Evolutionary conservation across 140 eudicot genomes (phyloP).

Genomic region (Senecio squalidus): DNA sequence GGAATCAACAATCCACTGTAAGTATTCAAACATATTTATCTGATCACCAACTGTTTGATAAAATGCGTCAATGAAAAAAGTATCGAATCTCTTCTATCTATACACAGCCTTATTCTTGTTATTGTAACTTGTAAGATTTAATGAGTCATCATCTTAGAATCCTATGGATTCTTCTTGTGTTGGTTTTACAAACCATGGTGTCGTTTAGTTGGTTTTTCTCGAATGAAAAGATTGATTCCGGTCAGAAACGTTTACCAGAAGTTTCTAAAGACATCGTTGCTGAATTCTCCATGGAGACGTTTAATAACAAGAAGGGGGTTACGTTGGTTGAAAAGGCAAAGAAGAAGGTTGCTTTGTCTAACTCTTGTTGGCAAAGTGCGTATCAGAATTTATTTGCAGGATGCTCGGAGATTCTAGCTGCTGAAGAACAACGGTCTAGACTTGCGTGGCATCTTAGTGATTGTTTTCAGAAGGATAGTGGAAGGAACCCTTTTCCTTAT

Average conservation of each 20-base stretch:
- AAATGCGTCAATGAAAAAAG: not conserved
- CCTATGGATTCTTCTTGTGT: constrained; percentile 30
- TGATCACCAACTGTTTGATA: not conserved
- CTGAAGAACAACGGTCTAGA: constrained; percentile 57
- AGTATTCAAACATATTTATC: not conserved
- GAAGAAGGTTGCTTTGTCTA: constrained; percentile 34
- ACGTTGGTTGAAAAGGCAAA: constrained; percentile 46
- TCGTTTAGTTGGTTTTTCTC: constrained; percentile 49
- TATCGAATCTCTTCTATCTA: not conserved
- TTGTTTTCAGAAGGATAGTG: constrained; percentile 73
- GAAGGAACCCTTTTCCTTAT: constrained; percentile 55
- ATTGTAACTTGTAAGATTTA: not conserved
- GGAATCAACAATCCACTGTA: not conserved
- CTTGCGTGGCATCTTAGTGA: constrained; percentile 85
- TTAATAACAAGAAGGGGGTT: constrained; percentile 42
- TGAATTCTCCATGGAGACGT: constrained; percentile 55
- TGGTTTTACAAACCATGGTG: constrained; percentile 28
- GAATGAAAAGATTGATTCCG: constrained; percentile 9
- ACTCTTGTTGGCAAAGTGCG: constrained; percentile 76
- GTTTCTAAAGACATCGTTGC: constrained; percentile 23
- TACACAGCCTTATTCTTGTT: constrained; percentile 4
- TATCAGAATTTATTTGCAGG: constrained; percentile 58
- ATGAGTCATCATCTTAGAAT: constrained; percentile 16
- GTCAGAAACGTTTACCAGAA: constrained; percentile 10
- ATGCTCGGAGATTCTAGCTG: constrained; percentile 75